Percentiles rank a stretch among this genome's conserved stretches.
phyloP scores from a whole-genome alignment of 768 basidiomycete genomes.

The Nidularia pulvinata region DNA sequence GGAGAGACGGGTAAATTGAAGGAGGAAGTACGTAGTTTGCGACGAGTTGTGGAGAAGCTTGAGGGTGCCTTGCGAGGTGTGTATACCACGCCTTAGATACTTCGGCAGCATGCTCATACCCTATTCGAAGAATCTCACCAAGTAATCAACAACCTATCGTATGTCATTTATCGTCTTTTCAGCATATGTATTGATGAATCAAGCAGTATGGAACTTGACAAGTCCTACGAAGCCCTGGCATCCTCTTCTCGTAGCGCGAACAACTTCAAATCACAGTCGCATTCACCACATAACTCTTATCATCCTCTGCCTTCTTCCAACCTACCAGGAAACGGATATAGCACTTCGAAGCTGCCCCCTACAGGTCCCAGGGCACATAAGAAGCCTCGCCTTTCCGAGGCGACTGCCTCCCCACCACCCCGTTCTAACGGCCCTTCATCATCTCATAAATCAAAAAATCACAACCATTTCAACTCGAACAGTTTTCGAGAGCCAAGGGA shows the following conservation, averaged over 20 bases:
- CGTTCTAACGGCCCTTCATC: conserved; percentile 13
- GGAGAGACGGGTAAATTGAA: conserved; percentile 82
- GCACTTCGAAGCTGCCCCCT: conserved; percentile 57
- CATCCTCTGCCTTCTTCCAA: conserved; percentile 24
- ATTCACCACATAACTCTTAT: conserved; percentile 48
- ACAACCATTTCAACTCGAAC: neutral
- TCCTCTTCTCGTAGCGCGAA: conserved; percentile 39
- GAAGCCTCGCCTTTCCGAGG: conserved; percentile 71
- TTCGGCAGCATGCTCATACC: neutral
- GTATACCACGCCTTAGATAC: conserved; percentile 5
- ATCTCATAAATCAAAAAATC: conserved; percentile 19
- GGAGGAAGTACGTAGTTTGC: conserved; percentile 75
- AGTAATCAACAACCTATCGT: conserved; percentile 73
- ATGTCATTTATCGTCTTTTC: conserved; percentile 27
- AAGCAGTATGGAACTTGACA: conserved; percentile 72
- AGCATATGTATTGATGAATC: neutral
- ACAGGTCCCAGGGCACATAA: conserved; percentile 84
- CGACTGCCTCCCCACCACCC: conserved; percentile 28
- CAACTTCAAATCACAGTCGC: conserved; percentile 36
- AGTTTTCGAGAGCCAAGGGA: conserved; percentile 12
- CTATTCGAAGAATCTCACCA: conserved; percentile 69
- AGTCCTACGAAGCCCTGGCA: conserved; percentile 66
- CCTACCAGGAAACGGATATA: conserved; percentile 19
- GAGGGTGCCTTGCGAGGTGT: conserved; percentile 79
- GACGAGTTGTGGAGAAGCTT: conserved; percentile 65